Percentiles rank a stretch among this genome's conserved stretches.
These are phyloP conservation scores for Triticum urartu DNA, from an alignment of 176 grass and related monocot species.

Conservation along the genomic window DNA sequence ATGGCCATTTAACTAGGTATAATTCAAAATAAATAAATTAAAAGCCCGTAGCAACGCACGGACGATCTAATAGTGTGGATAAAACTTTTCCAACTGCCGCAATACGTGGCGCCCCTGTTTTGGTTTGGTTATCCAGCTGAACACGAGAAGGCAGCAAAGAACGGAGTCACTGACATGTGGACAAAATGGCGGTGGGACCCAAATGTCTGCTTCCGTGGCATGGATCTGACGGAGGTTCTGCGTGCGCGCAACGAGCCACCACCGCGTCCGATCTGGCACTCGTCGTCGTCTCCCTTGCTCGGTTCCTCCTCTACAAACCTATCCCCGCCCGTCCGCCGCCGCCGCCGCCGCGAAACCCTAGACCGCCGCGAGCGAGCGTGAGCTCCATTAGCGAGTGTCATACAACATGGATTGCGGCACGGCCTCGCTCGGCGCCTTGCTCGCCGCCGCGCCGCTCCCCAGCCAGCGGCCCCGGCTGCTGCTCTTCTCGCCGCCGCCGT, in stretches of 20 bases:
- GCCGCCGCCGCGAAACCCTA: conserved; percentile 41
- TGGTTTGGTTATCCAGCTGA: background rate
- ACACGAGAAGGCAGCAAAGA: background rate
- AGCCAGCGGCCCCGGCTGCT: background rate
- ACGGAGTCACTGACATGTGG: background rate
- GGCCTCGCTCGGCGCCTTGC: conserved; percentile 6
- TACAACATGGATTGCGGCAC: conserved; percentile 40
- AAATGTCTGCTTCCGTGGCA: background rate
- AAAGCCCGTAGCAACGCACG: no score
- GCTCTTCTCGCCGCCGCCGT: conserved; percentile 6
- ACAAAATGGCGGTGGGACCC: background rate
- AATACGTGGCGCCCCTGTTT: background rate
- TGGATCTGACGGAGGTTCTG: background rate
- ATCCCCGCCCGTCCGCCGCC: background rate
- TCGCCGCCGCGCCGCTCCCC: conserved; percentile 33
- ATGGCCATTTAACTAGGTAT: no score
- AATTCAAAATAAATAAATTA: no score
- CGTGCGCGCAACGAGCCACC: background rate
- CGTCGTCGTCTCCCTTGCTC: background rate
- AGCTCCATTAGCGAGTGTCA: background rate
- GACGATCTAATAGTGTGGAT: background rate
- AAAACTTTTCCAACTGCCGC: background rate
- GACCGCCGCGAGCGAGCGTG: background rate
- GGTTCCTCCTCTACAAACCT: background rate
- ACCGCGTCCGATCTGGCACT: conserved; percentile 12